Evolutionary conservation across 2,329 filamentous ascomycete genomes (phyloP).

Genomic region (Neofusicoccum parvum): DNA sequence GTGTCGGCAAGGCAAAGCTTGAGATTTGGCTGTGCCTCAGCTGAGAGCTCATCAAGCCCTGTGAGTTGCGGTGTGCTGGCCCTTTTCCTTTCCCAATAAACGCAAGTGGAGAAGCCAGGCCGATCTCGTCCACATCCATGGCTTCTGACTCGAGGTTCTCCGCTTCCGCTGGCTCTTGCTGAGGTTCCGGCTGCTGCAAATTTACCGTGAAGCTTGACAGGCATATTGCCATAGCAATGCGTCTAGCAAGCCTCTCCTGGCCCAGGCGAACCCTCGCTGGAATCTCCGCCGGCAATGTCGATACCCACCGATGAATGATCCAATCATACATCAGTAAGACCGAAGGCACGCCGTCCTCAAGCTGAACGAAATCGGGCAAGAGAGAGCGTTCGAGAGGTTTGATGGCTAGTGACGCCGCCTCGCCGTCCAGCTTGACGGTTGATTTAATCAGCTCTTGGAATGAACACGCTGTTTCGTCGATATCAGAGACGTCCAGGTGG

Average conservation of each 20-base stretch:
- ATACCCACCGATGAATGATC: slow-evolving; percentile 36
- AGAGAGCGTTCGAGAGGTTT: slow-evolving; percentile 15
- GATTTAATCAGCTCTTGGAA: slow-evolving; percentile 28
- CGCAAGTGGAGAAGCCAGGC: slow-evolving; percentile 27
- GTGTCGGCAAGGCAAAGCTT: slow-evolving; percentile 21
- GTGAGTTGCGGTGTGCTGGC: background rate
- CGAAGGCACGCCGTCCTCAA: slow-evolving; percentile 23
- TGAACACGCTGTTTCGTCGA: slow-evolving; percentile 33
- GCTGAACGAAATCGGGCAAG: background rate
- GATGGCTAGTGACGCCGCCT: background rate
- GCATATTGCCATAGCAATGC: slow-evolving; percentile 40
- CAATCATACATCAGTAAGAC: slow-evolving; percentile 34
- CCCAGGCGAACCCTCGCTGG: slow-evolving; percentile 31
- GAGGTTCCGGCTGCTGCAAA: slow-evolving; percentile 14
- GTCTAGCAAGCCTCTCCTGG: slow-evolving; percentile 36
- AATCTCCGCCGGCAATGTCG: slow-evolving; percentile 31
- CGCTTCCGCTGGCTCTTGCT: slow-evolving; percentile 10
- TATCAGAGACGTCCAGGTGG: slow-evolving; percentile 29
- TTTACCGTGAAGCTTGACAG: slow-evolving; percentile 35
- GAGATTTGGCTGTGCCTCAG: slow-evolving; percentile 2
- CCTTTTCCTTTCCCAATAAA: slow-evolving; percentile 26
- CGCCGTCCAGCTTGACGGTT: background rate
- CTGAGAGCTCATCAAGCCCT: background rate
- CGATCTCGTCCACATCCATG: slow-evolving; percentile 22
- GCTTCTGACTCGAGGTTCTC: background rate